Percentiles rank a stretch among this genome's conserved stretches.
Evolutionary conservation across 1,284 basidiomycete genomes (phyloP).

Genomic region (Phellopilus nigrolimitatus): DNA sequence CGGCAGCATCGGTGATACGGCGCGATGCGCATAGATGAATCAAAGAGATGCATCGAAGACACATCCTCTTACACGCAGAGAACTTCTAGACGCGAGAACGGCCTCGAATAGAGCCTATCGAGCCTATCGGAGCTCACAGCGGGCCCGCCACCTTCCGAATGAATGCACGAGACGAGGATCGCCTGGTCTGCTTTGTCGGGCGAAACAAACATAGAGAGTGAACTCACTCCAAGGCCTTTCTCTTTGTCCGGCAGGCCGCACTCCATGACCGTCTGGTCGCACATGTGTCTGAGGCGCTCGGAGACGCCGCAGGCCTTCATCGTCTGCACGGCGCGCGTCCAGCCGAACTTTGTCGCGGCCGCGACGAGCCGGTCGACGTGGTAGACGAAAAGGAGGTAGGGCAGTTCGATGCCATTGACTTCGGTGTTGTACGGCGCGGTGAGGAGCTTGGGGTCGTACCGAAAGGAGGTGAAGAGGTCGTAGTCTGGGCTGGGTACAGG

Average conservation of each 20-base stretch:
- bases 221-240: conserved; percentile 15
- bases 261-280: conserved; percentile 38
- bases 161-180: not conserved
- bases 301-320: conserved; percentile 31
- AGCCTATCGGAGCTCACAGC: no score
- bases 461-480: conserved; percentile 48
- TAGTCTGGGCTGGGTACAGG: no score
- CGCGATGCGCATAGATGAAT: no score
- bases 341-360: conserved; percentile 46
- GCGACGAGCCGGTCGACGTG: conserved; percentile 54
- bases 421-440: conserved; percentile 52
- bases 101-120: no score
- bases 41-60: no score
- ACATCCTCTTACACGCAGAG: no score
- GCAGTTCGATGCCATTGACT: conserved; percentile 39
- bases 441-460: conserved; percentile 51
- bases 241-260: conserved; percentile 11
- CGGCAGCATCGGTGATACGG: no score
- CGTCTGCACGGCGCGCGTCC: conserved; percentile 35
- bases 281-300: conserved; percentile 35
- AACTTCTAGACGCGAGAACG: no score
- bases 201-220: not conserved
- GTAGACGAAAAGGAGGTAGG: conserved; percentile 53
- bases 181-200: not conserved
- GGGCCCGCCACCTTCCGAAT: not conserved